Conservation (phyloP, 768 basidiomycete species). For the Mycena sanguinolenta region DNA sequence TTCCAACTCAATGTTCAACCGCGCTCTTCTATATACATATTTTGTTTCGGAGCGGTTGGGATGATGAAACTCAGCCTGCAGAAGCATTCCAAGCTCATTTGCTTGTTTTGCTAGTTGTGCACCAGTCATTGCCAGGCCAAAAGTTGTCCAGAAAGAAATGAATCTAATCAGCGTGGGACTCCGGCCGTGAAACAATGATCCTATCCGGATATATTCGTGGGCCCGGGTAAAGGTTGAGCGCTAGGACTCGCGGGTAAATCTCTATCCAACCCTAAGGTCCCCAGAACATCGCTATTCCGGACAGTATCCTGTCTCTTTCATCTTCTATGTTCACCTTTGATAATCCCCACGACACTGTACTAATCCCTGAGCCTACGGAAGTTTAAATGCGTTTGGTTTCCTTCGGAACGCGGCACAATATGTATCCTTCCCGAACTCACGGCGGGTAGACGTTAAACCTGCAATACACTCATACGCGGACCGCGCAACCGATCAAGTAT, state of each 20-base stretch:
- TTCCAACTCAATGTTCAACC: too few relatives aligned
- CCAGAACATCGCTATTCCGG: constrained; percentile 10
- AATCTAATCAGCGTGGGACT: too few relatives aligned
- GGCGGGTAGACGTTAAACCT: constrained; percentile 7
- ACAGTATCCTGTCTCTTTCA: constrained; percentile 10
- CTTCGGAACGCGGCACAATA: constrained; percentile 12
- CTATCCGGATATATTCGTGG: not conserved
- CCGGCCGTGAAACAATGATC: too few relatives aligned
- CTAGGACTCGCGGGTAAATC: constrained; percentile 12
- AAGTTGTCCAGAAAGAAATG: too few relatives aligned
- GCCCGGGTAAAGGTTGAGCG: constrained; percentile 3
- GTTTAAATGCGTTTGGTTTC: constrained; percentile 11
- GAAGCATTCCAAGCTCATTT: too few relatives aligned
- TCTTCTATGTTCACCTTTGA: constrained; percentile 9
- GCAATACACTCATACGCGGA: constrained; percentile 16
- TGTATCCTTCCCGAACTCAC: too few relatives aligned
- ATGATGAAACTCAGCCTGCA: too few relatives aligned
- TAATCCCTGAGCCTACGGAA: constrained; percentile 4
- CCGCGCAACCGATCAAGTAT: constrained; percentile 12
- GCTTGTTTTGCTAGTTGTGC: too few relatives aligned
- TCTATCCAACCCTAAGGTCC: constrained; percentile 11
- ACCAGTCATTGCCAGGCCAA: too few relatives aligned
- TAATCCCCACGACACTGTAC: constrained; percentile 8
- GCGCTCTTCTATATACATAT: too few relatives aligned
- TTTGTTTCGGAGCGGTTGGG: too few relatives aligned